Base-by-base conservation (phyloP, 2,329 filamentous ascomycete species). In the Nemania bipapillata region DNA sequence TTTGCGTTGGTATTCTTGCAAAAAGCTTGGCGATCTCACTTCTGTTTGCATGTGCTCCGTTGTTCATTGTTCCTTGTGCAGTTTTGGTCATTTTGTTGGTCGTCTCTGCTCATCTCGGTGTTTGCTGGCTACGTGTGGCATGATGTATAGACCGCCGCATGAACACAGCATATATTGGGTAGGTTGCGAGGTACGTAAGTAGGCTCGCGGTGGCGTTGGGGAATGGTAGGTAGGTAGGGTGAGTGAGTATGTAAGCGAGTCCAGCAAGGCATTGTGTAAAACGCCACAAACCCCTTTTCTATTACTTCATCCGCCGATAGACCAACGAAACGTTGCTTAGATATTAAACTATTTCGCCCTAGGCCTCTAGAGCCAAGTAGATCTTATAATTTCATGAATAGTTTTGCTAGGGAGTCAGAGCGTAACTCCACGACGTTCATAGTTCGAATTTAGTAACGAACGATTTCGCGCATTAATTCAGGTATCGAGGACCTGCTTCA, bases 11-110 rank as follows among this genome's bases (percentile, higher is more conserved):
- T n/a, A n/a, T n/a, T n/a, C n/a, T n/a, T n/a, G 37, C 12, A 42
- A 42, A 37, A 26, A 45, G n/a, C 57, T 60, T 60, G 58, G 24
- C 59, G 49, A 40, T 37, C 32, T n/a, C n/a, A n/a, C n/a, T n/a
- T n/a, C n/a, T n/a, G n/a, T n/a, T n/a, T n/a, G n/a, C n/a, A n/a
- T n/a, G n/a, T n/a, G n/a, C n/a, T n/a, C n/a, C n/a, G n/a, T n/a
- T n/a, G n/a, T n/a, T n/a, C n/a, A n/a, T n/a, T n/a, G n/a, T n/a
- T n/a, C n/a, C n/a, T n/a, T 40, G 45, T 40, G 11, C 20, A 50
- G 37, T 17, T 40, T 17, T 40, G 7, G 37, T 40, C 30, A 42
- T 12, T 26, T 42, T 5, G 26, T 59, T 22, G 26, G n/a, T n/a
- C n/a, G n/a, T n/a, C n/a, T n/a, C 22, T 42, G 12, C 32, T 53